phyloP scores from a whole-genome alignment of 78 protist species.

The Salpingoeca rosetta region DNA sequence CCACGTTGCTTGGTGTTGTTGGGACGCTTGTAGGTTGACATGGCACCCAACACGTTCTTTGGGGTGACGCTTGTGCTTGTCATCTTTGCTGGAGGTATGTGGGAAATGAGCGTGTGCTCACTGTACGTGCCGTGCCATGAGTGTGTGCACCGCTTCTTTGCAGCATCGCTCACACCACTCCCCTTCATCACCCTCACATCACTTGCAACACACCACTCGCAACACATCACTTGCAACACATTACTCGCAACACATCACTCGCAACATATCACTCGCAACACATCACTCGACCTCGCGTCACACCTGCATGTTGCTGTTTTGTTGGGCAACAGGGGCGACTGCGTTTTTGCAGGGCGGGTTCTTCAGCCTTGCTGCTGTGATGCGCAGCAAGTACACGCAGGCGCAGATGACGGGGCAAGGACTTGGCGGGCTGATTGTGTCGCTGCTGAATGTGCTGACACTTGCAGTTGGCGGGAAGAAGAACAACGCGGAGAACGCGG shows the following conservation, averaged over 20 bases:
- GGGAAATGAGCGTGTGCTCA: neutral
- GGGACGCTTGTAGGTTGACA: too few relatives aligned
- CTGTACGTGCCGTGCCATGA: constrained; percentile 4
- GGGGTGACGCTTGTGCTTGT: neutral
- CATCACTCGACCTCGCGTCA: constrained; percentile 3
- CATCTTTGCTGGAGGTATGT: neutral
- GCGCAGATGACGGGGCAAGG: constrained; percentile 37
- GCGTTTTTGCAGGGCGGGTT: constrained; percentile 30
- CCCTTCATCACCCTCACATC: neutral
- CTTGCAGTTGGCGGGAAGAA: neutral
- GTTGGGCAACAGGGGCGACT: neutral
- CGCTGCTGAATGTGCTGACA: neutral
- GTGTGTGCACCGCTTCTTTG: neutral
- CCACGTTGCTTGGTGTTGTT: neutral
- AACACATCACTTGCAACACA: too few relatives aligned
- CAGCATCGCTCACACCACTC: neutral
- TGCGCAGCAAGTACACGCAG: constrained; percentile 25
- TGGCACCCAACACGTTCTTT: neutral
- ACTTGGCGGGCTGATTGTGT: constrained; percentile 12
- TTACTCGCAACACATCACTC: too few relatives aligned
- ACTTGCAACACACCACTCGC: too few relatives aligned
- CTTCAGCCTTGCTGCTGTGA: constrained; percentile 40
- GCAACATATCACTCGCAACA: too few relatives aligned
- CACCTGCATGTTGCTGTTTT: neutral
- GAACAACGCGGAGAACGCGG: neutral